These are phyloP conservation scores for Macadamia integrifolia DNA, from an alignment of 164 flowering plant species.

Conservation along the genomic window DNA sequence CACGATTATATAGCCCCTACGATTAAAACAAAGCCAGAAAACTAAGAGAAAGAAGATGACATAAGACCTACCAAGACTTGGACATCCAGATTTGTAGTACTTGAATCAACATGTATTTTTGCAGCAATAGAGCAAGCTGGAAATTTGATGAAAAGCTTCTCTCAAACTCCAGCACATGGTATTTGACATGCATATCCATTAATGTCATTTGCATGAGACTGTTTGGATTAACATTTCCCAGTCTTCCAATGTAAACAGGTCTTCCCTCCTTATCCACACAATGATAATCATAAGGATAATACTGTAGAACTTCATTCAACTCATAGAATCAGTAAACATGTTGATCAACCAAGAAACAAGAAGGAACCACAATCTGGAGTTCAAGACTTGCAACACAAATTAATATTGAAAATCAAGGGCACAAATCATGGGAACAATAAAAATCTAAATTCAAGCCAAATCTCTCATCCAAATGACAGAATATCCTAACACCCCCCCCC, in stretches of 20 bases:
- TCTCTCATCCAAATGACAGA: too few species aligned
- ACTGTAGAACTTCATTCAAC: constrained; percentile 51
- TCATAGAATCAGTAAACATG: constrained; percentile 37
- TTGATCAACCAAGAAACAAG: background rate
- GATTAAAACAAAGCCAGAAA: background rate
- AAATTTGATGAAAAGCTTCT: constrained; percentile 48
- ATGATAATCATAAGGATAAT: constrained; percentile 81
- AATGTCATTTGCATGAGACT: constrained; percentile 76
- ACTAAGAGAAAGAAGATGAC: background rate
- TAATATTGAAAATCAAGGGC: too few species aligned
- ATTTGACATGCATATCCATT: constrained; percentile 63
- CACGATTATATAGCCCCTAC: background rate
- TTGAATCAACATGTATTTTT: constrained; percentile 60
- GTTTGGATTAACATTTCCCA: constrained; percentile 58
- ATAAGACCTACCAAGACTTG: constrained; percentile 62
- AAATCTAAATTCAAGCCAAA: too few species aligned
- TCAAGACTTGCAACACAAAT: background rate
- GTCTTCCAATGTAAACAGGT: constrained; percentile 66
- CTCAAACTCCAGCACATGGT: constrained; percentile 84
- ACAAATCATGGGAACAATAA: too few species aligned
- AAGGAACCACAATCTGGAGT: background rate
- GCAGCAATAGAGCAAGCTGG: constrained; percentile 88
- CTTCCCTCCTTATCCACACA: constrained; percentile 81
- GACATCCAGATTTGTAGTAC: constrained; percentile 75
- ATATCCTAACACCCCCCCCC: too few species aligned